Conservation (phyloP, 106 monocot species). For the Dendrobium chrysotoxum region DNA sequence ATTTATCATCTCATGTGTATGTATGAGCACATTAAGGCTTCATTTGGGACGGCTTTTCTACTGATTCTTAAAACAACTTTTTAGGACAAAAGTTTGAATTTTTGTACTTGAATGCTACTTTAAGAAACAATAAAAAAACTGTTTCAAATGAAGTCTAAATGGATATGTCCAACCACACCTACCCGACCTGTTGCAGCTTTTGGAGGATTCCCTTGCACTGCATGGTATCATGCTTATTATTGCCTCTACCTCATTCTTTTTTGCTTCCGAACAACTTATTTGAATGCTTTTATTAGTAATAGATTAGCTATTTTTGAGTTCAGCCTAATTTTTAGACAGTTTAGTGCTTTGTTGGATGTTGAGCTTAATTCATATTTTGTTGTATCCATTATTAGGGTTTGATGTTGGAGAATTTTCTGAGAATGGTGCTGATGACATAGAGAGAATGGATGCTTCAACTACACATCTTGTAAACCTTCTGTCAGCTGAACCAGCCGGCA, state of each 20-base stretch:
- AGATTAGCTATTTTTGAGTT: not conserved
- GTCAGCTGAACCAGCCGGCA: constrained; percentile 77
- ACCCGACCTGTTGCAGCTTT: constrained; percentile 75
- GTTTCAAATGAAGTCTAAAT: constrained; percentile 49
- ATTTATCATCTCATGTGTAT: not conserved
- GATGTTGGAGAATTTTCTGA: constrained; percentile 75
- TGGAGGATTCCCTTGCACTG: constrained; percentile 89
- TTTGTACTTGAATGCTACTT: no score
- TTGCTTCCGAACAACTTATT: not conserved
- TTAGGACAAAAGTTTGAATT: no score
- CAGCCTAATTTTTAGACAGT: not conserved
- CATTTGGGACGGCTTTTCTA: no score
- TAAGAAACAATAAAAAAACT: no score
- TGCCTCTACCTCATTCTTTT: not conserved
- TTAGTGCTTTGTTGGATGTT: not conserved
- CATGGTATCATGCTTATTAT: constrained; percentile 40
- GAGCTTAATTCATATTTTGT: not conserved
- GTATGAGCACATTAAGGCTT: not conserved
- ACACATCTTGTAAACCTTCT: constrained; percentile 82
- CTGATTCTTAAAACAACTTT: no score
- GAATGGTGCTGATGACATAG: constrained; percentile 79
- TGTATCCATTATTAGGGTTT: constrained; percentile 55
- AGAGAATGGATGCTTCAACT: constrained; percentile 78
- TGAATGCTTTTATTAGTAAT: not conserved
- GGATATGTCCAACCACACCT: constrained; percentile 97